Evolutionary conservation across 2,329 filamentous ascomycete genomes (phyloP), one percentile per base, ranked within the genome.

Genomic region (Claviceps paspali): DNA sequence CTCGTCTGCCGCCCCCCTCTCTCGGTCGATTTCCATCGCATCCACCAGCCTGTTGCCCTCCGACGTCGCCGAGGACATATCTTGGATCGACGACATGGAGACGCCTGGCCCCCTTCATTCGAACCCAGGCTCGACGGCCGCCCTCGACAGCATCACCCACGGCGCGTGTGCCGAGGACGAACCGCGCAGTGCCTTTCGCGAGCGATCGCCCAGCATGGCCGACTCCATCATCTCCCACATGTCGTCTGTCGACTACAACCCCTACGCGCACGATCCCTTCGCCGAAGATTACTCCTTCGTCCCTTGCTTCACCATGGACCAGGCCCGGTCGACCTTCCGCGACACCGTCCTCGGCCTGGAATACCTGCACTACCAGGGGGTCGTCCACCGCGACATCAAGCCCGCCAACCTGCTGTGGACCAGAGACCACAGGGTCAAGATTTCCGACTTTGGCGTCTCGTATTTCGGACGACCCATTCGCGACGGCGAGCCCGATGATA

Each of bases 401-500:
- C 82, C 82, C 1, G 87, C 88, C 27, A 96, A 96, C 54, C 68
- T 98, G 6, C 67, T 98, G 6, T 86, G 88, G 65, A 92, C 85
- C 35, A 77, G 66, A 48, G 80, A 86, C 45, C 78, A 87, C 48
- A 77, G 80, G 11, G 84, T 95, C 52, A 98, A 98, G 65, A 98
- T 98, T 42, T 96, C 91, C 5, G 91, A 98, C 53, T 98, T 98
- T 62, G 91, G 91, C 23, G 91, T 98, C 2, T 98, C 91, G 1
- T 98, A 96, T 57, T 84, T 98, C 44, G 91, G 91, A 21, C 77
- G 85, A 35, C 85, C 85, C 2, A 82, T 87, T 40, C 73, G 83
- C 28, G 84, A 93, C 33, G 82, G 82, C 37, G 84, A 92, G 49
- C 71, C 76, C 27, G 79, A 84, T 41, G 80, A 86, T 40, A 78